Evolutionary conservation across 139 green algal genomes (phyloP), one percentile per base, ranked within the genome.

Genomic region (Picochlorum sp.): DNA sequence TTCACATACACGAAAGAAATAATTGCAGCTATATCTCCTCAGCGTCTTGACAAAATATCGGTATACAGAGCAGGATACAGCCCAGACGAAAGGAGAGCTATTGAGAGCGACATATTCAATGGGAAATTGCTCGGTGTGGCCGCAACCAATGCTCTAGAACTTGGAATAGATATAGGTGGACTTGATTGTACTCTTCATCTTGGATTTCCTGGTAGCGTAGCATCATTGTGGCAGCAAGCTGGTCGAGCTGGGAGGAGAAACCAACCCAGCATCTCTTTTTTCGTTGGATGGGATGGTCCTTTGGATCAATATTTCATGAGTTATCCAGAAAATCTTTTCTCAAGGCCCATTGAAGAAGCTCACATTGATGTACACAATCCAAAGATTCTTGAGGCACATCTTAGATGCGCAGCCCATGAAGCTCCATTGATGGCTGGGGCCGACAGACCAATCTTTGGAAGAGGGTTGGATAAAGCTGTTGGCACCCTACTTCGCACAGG

Each of bases 281-380:
- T 87, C 68, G 73, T 97, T 30, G 88, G 70, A 4, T 96, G 90
- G 70, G 88, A 96, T 45, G 73, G 80, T 0, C 89, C 91, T 2
- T 67, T 97, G 66, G 91, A 98, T 72, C 91, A 97, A 77, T 89
- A 91, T 81, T 96, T 95, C 67, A 89, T 97, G 84, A 51, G 47
- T 6, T 61, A 88, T 51, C 89, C 89, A 14, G 45, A 73, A 7
- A 51, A 71, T 28, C 81, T 98, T 4, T 95, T 98, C 56, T 54
- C 49, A 1, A 52, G 80, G 18, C 47, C 77, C 18, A 81, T 95
- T 16, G 90, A 97, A 78, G 33, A 35, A 7, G 82, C 81, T n/a
- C 76, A 80, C 62, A 53, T 94, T 13, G 89, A 96, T 63, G 44
- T 79, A 2, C 10, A 47, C 50, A 95, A 94, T 59, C 20, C 50